phyloP scores from a whole-genome alignment of 768 basidiomycete species.

The Hortiboletus campestris region DNA sequence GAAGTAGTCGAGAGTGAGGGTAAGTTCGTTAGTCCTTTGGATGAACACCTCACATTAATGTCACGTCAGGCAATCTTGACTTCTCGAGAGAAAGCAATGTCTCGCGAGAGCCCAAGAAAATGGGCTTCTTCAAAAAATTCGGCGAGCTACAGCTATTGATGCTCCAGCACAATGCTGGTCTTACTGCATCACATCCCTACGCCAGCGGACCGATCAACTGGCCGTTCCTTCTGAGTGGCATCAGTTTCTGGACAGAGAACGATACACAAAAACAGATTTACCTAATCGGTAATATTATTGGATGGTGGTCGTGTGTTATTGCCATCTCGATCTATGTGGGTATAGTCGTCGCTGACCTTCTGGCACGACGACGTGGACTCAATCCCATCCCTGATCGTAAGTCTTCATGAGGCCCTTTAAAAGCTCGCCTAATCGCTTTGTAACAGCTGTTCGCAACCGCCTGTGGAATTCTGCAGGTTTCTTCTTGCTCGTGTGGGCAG shows the following conservation, averaged over 20 bases:
- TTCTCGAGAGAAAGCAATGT: slow-evolving; percentile 46
- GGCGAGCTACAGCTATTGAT: slow-evolving; percentile 90
- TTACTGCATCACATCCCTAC: slow-evolving; percentile 97
- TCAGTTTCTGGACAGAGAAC: slow-evolving; percentile 97
- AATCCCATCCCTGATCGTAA: slow-evolving; percentile 85
- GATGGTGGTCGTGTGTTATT: slow-evolving; percentile 93
- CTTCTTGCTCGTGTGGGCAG: slow-evolving; percentile 92
- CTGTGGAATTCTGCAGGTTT: slow-evolving; percentile 95
- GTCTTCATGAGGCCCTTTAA: slow-evolving; percentile 30
- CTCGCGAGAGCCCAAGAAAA: slow-evolving; percentile 70
- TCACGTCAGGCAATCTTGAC: slow-evolving; percentile 54
- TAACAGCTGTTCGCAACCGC: slow-evolving; percentile 83
- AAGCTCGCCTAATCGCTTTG: slow-evolving; percentile 1
- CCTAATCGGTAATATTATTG: slow-evolving; percentile 88
- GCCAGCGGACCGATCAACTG: slow-evolving; percentile 95
- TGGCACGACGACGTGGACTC: slow-evolving; percentile 82
- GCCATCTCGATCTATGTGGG: slow-evolving; percentile 87
- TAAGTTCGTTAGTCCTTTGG: slow-evolving; percentile 36
- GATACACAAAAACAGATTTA: slow-evolving; percentile 91
- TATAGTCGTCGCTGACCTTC: slow-evolving; percentile 82
- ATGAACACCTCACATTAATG: slow-evolving; percentile 5
- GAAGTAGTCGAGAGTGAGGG: slow-evolving; percentile 73
- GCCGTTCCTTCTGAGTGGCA: slow-evolving; percentile 95
- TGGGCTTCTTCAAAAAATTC: slow-evolving; percentile 96
- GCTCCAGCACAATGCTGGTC: slow-evolving; percentile 98